Evolutionary conservation across 192 early-diverging fungal species (phyloP), one percentile per base, ranked within the genome.

Genomic region (Rhizoclosmatium globosum): DNA sequence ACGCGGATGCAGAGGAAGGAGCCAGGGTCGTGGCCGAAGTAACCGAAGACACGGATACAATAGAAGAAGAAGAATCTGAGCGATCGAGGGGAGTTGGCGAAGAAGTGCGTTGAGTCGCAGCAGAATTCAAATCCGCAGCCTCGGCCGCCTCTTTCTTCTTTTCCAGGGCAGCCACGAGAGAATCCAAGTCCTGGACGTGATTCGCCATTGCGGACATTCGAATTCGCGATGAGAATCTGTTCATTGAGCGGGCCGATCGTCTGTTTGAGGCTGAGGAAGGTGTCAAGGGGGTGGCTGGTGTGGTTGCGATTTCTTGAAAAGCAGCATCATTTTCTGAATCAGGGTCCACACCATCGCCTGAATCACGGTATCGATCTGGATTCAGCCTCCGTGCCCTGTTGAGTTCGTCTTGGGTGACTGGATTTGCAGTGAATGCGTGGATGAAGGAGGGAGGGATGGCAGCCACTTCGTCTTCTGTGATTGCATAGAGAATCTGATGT

Each of bases 401-500:
- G 11, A 11, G 21, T 21, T 68, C 66, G 13, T 4, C 66, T 15
- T 43, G 11, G 9, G 44, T 68, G 6, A 68, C 64, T 17, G 50
- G 50, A 13, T 9, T 23, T 7, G 31, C 15, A 19, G 48, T 48
- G 41, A 77, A 77, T 4, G 76, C 76, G 42, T 68, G 64, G 23
- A 41, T 42, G 53, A 77, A 77, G 3, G 76, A 64, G 7, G 76
- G 76, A 11, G 76, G 76, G 44, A 77, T 77, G 42, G 70, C 44
- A 46, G n/a, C n/a, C 46, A 68, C 38, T 68, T 77, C 76, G 46
- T 77, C 64, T 39, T 43, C 76, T 6, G 76, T 47, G 64, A 77
- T 77, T 7, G 76, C 76, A 57, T 69, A 77, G 19, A 77, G 76
- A 44, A 77, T 77, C 73, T 75, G 43, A 47, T 47, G 9, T 21